Conservation (phyloP, 1,139 yeast genomes). For the Debaryomyces coudertii region DNA sequence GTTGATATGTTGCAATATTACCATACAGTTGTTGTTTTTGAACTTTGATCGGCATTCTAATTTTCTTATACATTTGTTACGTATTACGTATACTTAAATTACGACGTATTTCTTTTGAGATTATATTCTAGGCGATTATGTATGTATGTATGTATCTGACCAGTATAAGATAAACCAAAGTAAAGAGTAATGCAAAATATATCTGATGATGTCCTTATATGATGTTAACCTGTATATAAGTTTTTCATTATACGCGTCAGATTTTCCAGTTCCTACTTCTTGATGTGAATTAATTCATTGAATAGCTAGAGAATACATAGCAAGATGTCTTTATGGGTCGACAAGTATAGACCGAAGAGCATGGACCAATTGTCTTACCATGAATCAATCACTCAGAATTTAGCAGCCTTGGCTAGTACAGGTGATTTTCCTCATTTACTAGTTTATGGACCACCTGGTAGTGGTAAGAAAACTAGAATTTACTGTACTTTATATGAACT, state of each 20-base stretch:
- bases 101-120: too few relatives aligned
- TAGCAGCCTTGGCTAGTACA: conserved; percentile 66
- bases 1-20: too few relatives aligned
- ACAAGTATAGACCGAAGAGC: conserved; percentile 81
- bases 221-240: neutral
- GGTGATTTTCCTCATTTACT: conserved; percentile 94
- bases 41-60: too few relatives aligned
- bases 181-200: too few relatives aligned
- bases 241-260: conserved; percentile 6
- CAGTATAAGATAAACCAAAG: too few relatives aligned
- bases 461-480: conserved; percentile 95
- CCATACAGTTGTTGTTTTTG: neutral
- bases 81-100: too few relatives aligned
- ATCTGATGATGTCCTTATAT: neutral
- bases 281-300: neutral
- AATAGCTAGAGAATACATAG: neutral
- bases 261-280: neutral
- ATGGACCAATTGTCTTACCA: conserved; percentile 71
- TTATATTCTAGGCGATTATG: too few relatives aligned
- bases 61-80: too few relatives aligned
- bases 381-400: conserved; percentile 59
- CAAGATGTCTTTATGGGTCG: conserved; percentile 95
- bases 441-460: conserved; percentile 94
- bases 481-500: conserved; percentile 78
- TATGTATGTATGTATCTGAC: too few relatives aligned